These are phyloP conservation scores for Hydnum rufescens DNA, from an alignment of 768 basidiomycete genomes.

Conservation along the genomic window DNA sequence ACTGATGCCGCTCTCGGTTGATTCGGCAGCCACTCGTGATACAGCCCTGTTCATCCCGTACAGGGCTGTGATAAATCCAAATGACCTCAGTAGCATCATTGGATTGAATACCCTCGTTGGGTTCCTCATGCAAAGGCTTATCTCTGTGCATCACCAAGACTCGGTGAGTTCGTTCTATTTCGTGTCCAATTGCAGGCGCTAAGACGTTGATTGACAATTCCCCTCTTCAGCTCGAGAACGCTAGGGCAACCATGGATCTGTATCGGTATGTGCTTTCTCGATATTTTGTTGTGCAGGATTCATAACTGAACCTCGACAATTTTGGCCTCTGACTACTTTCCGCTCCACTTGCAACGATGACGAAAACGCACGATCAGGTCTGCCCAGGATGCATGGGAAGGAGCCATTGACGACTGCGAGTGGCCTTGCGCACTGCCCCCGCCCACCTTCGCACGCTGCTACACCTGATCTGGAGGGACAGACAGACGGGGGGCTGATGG, in stretches of 20 bases:
- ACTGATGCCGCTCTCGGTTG: too few relatives aligned
- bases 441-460: neutral
- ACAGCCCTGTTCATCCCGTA: constrained; percentile 71
- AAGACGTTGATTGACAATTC: too few relatives aligned
- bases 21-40: constrained; percentile 55
- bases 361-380: too few relatives aligned
- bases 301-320: neutral
- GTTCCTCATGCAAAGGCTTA: constrained; percentile 63
- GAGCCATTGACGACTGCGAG: neutral
- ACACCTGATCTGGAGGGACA: too few relatives aligned
- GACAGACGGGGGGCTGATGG: too few relatives aligned
- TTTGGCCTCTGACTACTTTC: neutral
- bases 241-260: constrained; percentile 25
- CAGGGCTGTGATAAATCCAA: constrained; percentile 46
- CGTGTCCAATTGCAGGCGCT: too few relatives aligned
- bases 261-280: constrained; percentile 9
- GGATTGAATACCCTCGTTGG: constrained; percentile 65
- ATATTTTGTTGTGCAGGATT: too few relatives aligned
- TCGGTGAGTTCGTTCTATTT: too few relatives aligned
- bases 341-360: too few relatives aligned
- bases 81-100: constrained; percentile 37
- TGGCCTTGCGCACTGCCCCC: constrained; percentile 10
- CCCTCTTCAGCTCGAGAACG: constrained; percentile 77
- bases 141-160: constrained; percentile 50
- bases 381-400: neutral